A percentile compares a stretch with the other conserved stretches of the same genome.
phyloP scores from a whole-genome alignment of 345 rosid species.

The Viola odorata region DNA sequence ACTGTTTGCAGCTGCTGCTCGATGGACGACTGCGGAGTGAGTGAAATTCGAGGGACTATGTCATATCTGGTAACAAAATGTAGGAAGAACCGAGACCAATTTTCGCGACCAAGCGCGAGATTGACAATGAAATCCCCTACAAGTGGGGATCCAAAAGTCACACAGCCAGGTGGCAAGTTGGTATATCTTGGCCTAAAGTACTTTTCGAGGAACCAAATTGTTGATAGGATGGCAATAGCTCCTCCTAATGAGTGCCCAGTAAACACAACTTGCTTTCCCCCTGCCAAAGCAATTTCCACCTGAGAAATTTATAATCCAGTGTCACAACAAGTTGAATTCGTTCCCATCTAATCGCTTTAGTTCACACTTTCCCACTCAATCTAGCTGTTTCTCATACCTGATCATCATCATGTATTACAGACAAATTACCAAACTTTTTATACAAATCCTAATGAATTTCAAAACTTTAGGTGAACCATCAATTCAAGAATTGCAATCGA shows the following conservation, averaged over 20 bases:
- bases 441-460: too few relatives aligned
- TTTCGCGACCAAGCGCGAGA: slow-evolving; percentile 65
- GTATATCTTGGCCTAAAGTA: slow-evolving; percentile 6
- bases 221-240: slow-evolving; percentile 57
- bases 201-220: slow-evolving; percentile 58
- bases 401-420: too few relatives aligned
- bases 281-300: slow-evolving; percentile 38
- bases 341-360: too few relatives aligned
- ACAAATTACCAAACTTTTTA: too few relatives aligned
- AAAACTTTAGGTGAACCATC: too few relatives aligned
- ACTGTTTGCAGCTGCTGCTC: slow-evolving; percentile 22
- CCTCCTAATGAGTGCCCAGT: slow-evolving; percentile 87
- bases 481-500: too few relatives aligned
- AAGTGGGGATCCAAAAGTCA: slow-evolving; percentile 87
- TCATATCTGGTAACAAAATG: slow-evolving; percentile 64
- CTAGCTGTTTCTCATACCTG: too few relatives aligned
- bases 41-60: slow-evolving; percentile 60
- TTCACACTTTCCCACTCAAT: too few relatives aligned
- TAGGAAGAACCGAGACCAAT: slow-evolving; percentile 54
- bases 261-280: slow-evolving; percentile 48
- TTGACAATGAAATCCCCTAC: slow-evolving; percentile 51
- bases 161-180: slow-evolving; percentile 32
- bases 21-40: slow-evolving; percentile 46
- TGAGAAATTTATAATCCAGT: slow-evolving; percentile 9
- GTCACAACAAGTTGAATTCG: too few relatives aligned